Percentiles rank a stretch among this genome's conserved stretches.
Evolutionary conservation across 257 asterid species (phyloP).

Genomic region (Petrea volubilis): DNA sequence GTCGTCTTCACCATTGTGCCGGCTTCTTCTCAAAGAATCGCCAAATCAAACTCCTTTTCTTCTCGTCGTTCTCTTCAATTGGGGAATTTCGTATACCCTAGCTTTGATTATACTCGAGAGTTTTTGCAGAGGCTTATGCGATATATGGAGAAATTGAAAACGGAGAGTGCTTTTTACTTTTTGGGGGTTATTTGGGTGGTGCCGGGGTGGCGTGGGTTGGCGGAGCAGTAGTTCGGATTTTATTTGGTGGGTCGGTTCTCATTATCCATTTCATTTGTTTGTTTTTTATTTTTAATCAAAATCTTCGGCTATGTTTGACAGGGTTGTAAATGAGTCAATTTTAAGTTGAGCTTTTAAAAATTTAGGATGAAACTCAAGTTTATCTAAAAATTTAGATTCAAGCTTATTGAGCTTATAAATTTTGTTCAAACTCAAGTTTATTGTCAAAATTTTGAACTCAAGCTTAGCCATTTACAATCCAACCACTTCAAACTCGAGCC

Average conservation of each 20-base stretch:
- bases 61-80: constrained; percentile 7
- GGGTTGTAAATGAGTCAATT: no score
- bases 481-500: no score
- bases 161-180: background rate
- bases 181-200: background rate
- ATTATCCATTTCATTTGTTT: no score
- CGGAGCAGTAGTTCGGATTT: background rate
- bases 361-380: no score
- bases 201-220: background rate
- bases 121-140: constrained; percentile 21
- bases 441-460: no score
- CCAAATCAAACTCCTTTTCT: background rate
- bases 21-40: constrained; percentile 17
- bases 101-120: constrained; percentile 12
- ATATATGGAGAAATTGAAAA: background rate
- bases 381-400: no score
- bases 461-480: no score
- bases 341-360: no score
- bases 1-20: constrained; percentile 85
- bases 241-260: background rate
- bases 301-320: no score
- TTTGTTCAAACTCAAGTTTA: no score
- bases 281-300: no score
- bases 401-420: no score
- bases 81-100: constrained; percentile 5